phyloP scores from a whole-genome alignment of 345 rosid genomes.

The Eucalyptus tenuipes region DNA sequence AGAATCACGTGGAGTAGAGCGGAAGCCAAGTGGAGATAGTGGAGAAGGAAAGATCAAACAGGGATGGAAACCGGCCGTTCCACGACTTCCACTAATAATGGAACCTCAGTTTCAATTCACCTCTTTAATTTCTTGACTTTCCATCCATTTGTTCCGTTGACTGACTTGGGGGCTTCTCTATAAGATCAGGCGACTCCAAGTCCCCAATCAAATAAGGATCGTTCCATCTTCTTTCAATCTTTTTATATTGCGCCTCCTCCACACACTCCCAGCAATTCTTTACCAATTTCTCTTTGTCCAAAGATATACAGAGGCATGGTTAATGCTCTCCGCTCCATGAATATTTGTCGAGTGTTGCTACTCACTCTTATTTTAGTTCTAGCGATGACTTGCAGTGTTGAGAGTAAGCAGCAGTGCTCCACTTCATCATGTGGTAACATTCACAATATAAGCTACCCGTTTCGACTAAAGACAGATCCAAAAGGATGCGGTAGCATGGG shows the following conservation, averaged over 20 bases:
- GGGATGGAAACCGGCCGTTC: background rate
- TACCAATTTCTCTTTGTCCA: background rate
- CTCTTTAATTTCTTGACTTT: background rate
- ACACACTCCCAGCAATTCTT: background rate
- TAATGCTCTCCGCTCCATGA: background rate
- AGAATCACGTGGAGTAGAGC: too few species aligned
- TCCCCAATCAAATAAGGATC: background rate
- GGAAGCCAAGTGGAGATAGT: too few species aligned
- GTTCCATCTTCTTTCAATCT: background rate
- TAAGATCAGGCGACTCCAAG: background rate
- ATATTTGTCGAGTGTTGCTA: fast-evolving
- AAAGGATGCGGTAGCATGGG: fast-evolving
- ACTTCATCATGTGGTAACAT: background rate
- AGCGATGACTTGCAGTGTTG: background rate
- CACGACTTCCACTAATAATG: background rate
- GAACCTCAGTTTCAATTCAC: fast-evolving
- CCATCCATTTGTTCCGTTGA: background rate
- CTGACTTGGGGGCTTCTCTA: background rate
- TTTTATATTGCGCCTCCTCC: background rate
- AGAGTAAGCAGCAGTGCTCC: fast-evolving
- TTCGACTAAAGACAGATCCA: background rate
- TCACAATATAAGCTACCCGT: background rate
- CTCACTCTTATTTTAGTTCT: background rate
- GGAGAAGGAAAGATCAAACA: background rate
- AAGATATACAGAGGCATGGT: fast-evolving